Base-by-base conservation (phyloP, 1,284 basidiomycete species). In the Anthracocystis walkeri region DNA sequence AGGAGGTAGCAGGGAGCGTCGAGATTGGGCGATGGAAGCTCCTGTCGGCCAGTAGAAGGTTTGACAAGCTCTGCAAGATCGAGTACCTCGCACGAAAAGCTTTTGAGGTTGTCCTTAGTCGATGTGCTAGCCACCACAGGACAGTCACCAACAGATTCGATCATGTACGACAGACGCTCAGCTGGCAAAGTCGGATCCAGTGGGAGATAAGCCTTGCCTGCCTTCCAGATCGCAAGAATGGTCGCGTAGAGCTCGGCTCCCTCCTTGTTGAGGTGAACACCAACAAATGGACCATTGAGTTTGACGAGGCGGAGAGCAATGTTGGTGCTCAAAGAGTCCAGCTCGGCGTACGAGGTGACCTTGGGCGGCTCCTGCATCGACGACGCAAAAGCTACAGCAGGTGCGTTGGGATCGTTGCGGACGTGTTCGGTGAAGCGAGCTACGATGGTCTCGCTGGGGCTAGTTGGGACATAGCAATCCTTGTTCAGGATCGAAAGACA, bases 151-250 rank as follows among this genome's bases (percentile, higher is more conserved):
- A 82, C 77, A 7, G 70, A 65, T 14, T 77, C 61, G 50, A 79
- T 63, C 80, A 84, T 84, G 71, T 81, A 84, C 23, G 58, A 53
- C 29, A 84, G 64, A 6, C 82, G 73, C 49, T 83, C 79, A 6
- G 44, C 40, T 1, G 82, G 82, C 21, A 84, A 61, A n/a, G 74
- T 65, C 3, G 82, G 79, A 56, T 84, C 82, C 7, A 84, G 59
- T 1, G 82, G 82, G 40, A 84, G 58, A 50, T 84, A 84, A 4
- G 66, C 68, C 54, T 81, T 82, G 33, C 74, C 77, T 2, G 79
- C 76, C 62, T 83, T 84, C 82, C 82, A 84, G 29, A 79, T 65
- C 2, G 77, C 81, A 5, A 84, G 50, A n/a, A 84, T 63, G 11
- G 74, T 56, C 1, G 73, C 64, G 38, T 82, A 84, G 2, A 82